A percentile compares a stretch with the other conserved stretches of the same genome.
These are phyloP conservation scores for Mycena chlorophos DNA, from an alignment of 768 basidiomycete species.

Conservation along the genomic window DNA sequence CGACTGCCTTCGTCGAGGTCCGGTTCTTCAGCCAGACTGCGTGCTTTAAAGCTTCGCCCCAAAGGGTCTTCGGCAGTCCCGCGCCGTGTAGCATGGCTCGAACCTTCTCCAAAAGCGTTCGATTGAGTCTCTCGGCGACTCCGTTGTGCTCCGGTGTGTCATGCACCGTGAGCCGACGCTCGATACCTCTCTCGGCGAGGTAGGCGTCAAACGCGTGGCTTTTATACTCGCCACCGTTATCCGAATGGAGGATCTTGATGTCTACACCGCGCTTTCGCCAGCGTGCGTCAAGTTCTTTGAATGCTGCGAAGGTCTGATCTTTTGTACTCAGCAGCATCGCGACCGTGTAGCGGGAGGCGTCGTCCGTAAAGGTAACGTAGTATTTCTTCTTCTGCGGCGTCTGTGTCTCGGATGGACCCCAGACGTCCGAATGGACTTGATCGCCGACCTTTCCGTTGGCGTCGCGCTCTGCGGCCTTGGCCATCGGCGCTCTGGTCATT, in stretches of 20 bases:
- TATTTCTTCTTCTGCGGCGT: slow-evolving; percentile 26
- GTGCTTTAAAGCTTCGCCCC: slow-evolving; percentile 30
- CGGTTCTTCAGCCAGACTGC: slow-evolving; percentile 23
- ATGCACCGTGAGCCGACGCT: slow-evolving; percentile 4
- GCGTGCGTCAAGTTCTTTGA: slow-evolving; percentile 25
- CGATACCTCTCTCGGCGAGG: slow-evolving; percentile 20
- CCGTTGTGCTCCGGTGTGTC: slow-evolving; percentile 36
- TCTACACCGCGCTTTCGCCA: slow-evolving; percentile 24
- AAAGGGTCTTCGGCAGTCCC: slow-evolving; percentile 31
- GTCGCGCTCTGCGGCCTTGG: slow-evolving; percentile 21
- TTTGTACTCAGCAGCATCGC: slow-evolving; percentile 30
- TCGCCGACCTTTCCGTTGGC: slow-evolving; percentile 27
- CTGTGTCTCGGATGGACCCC: slow-evolving; percentile 31
- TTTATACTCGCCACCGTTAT: slow-evolving; percentile 12
- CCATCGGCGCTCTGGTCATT: slow-evolving; percentile 24
- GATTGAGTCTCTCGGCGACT: slow-evolving; percentile 37
- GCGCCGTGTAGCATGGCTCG: slow-evolving; percentile 29
- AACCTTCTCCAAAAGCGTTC: slow-evolving; percentile 28
- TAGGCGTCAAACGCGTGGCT: slow-evolving; percentile 20
- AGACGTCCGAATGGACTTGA: slow-evolving; percentile 35
- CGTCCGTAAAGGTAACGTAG: slow-evolving; percentile 35
- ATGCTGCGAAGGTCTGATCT: slow-evolving; percentile 25
- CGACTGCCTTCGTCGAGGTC: slow-evolving; percentile 14
- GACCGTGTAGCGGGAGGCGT: slow-evolving; percentile 25
- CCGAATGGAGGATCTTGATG: slow-evolving; percentile 29